Conservation (phyloP, 345 rosid genomes). For the Syzygium jambos region DNA sequence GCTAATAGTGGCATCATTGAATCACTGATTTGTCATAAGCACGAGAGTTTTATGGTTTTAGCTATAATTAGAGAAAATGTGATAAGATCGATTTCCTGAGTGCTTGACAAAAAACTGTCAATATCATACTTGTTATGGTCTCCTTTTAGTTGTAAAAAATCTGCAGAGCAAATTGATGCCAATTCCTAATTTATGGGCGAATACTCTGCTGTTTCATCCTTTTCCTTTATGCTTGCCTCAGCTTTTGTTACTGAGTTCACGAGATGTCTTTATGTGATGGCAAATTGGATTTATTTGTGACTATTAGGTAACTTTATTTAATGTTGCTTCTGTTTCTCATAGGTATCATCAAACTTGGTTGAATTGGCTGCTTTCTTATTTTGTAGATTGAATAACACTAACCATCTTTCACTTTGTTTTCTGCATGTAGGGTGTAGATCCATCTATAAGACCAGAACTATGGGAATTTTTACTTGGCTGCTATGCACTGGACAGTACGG, state of each 20-base stretch:
- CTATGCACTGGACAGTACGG: constrained; percentile 65
- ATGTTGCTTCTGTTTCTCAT: background rate
- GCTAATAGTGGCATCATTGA: background rate
- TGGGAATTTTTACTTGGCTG: constrained; percentile 97
- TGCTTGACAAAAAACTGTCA: background rate
- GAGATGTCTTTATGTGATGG: background rate
- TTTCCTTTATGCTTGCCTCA: background rate
- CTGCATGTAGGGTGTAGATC: constrained; percentile 69
- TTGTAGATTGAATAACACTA: background rate
- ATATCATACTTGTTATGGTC: background rate
- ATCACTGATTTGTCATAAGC: background rate
- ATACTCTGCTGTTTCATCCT: background rate
- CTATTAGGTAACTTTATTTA: background rate
- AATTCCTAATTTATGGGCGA: background rate
- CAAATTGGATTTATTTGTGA: background rate
- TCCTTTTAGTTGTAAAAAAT: background rate
- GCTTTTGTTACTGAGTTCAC: background rate
- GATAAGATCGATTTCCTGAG: background rate
- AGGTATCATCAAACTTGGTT: background rate
- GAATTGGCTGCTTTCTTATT: background rate
- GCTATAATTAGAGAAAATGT: background rate
- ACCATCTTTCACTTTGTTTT: constrained; percentile 2
- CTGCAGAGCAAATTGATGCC: background rate
- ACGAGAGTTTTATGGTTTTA: background rate
- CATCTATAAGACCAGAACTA: constrained; percentile 83